Evolutionary conservation across 768 basidiomycete species (phyloP).

Genomic region (Kwoniella dejecticola): DNA sequence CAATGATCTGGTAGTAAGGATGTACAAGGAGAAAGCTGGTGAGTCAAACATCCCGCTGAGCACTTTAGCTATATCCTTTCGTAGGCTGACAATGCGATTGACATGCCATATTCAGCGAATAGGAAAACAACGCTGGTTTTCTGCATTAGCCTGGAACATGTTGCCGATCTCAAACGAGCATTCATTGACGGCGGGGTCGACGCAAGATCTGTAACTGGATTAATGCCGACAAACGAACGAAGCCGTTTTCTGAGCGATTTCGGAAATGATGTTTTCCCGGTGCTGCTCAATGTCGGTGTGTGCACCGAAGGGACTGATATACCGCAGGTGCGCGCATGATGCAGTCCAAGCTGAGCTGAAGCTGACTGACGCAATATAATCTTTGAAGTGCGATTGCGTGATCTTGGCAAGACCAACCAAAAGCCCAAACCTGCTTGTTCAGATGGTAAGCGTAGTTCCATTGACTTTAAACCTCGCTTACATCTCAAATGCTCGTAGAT

Average conservation of each 20-base stretch:
- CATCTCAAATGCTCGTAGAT: slow-evolving; percentile 61
- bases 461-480: not conserved
- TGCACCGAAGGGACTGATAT: slow-evolving; percentile 94
- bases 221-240: slow-evolving; percentile 68
- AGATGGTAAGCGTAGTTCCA: slow-evolving; percentile 67
- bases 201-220: slow-evolving; percentile 74
- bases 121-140: slow-evolving; percentile 89
- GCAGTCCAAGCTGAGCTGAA: not conserved
- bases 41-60: too few species aligned
- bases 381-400: slow-evolving; percentile 69
- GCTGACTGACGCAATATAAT: not conserved
- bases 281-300: slow-evolving; percentile 93
- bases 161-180: slow-evolving; percentile 67
- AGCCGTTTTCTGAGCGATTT: slow-evolving; percentile 68
- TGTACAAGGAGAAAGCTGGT: slow-evolving; percentile 86
- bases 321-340: slow-evolving; percentile 61
- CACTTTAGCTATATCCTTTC: too few species aligned
- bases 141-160: slow-evolving; percentile 80
- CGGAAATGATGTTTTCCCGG: slow-evolving; percentile 71
- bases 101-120: slow-evolving; percentile 55
- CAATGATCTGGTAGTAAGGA: slow-evolving; percentile 73
- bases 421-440: slow-evolving; percentile 82
- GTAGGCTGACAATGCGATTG: not conserved
- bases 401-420: slow-evolving; percentile 86
- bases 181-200: slow-evolving; percentile 78